These are phyloP conservation scores for Brassica nigra DNA, from an alignment of 345 rosid genomes.

Conservation along the genomic window DNA sequence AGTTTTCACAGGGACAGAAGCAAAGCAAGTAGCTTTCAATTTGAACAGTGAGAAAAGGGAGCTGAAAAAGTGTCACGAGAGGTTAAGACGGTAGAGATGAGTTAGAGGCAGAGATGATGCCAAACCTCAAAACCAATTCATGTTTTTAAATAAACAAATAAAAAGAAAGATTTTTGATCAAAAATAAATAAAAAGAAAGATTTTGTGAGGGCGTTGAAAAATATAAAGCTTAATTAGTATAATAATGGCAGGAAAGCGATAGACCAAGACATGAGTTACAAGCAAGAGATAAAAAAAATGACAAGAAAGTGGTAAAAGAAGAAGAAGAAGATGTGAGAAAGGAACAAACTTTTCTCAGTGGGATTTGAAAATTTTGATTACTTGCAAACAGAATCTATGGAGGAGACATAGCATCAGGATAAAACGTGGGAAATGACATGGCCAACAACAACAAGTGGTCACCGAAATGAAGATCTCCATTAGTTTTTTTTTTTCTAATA, in stretches of 20 bases:
- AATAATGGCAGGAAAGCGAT: neutral
- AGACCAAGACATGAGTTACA: constrained; percentile 19
- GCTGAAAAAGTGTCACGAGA: constrained; percentile 12
- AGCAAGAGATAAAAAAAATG: constrained; percentile 26
- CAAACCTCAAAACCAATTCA: constrained; percentile 23
- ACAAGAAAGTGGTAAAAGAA: neutral
- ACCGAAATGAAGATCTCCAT: constrained; percentile 18
- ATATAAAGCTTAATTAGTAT: neutral
- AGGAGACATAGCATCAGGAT: constrained; percentile 11
- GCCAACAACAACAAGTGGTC: constrained; percentile 14
- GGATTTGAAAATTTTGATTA: constrained; percentile 1
- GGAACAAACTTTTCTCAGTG: constrained; percentile 27
- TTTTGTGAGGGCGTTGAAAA: constrained; percentile 20
- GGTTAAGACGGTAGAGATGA: constrained; percentile 14
- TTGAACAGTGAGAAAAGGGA: constrained; percentile 26
- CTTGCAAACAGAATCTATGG: constrained; percentile 16
- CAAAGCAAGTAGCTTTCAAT: constrained; percentile 31
- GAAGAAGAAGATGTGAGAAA: constrained; percentile 15
- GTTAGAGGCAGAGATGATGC: constrained; percentile 19
- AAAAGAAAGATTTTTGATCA: constrained; percentile 5
- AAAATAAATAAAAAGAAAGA: neutral
- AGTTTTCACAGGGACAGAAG: constrained; percentile 14
- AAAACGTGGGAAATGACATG: constrained; percentile 25
- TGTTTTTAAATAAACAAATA: constrained; percentile 6
- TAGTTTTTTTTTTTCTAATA: no score